Evolutionary conservation across 2,329 filamentous ascomycete species (phyloP).

Genomic region (Colletotrichum tropicicola): DNA sequence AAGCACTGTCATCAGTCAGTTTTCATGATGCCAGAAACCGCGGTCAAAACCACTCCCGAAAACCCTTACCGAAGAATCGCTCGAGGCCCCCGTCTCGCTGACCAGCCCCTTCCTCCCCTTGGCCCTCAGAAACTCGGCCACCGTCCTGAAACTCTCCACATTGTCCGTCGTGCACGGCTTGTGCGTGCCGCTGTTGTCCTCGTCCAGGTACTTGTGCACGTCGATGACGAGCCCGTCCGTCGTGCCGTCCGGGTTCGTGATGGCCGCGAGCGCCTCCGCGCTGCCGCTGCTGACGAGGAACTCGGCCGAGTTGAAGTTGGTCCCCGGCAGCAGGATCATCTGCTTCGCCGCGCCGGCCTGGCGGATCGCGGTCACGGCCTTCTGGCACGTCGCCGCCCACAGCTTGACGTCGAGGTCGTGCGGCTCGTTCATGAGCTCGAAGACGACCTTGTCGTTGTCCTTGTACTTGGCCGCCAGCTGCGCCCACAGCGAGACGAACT

Average conservation of each 20-base stretch:
- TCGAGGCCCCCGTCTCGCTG: constrained; percentile 61
- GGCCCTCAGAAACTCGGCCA: constrained; percentile 56
- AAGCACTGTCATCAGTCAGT: constrained; percentile 44
- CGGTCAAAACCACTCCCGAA: no score
- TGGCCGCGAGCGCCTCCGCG: constrained; percentile 57
- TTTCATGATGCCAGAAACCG: no score
- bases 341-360: constrained; percentile 69
- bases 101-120: constrained; percentile 59
- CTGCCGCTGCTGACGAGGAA: constrained; percentile 58
- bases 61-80: constrained; percentile 48
- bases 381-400: constrained; percentile 70
- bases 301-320: constrained; percentile 62
- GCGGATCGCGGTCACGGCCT: constrained; percentile 72
- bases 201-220: constrained; percentile 69
- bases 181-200: constrained; percentile 63
- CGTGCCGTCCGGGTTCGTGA: constrained; percentile 68
- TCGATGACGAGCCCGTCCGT: constrained; percentile 66
- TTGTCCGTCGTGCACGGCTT: constrained; percentile 63
- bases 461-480: constrained; percentile 68
- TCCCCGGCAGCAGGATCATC: constrained; percentile 72
- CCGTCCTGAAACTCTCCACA: constrained; percentile 53
- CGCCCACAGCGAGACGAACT: constrained; percentile 67
- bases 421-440: constrained; percentile 77
- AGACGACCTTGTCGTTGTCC: constrained; percentile 60
- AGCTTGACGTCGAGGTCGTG: constrained; percentile 64